These are phyloP conservation scores for Aspergillus puulaauensis DNA, from an alignment of 2,329 filamentous ascomycete genomes.

Conservation along the genomic window DNA sequence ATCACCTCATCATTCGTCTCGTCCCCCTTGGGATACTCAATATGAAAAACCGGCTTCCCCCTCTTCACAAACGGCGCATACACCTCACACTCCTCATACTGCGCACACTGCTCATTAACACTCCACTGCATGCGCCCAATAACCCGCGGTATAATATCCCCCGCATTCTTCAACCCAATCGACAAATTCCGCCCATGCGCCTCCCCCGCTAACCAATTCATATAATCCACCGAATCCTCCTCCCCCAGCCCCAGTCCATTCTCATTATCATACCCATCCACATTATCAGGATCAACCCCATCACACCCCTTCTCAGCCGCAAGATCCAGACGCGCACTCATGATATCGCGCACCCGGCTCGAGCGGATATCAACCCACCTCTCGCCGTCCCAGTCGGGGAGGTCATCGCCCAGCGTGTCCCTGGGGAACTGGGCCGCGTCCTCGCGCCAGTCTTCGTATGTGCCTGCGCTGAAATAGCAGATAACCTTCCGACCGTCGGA, in stretches of 20 bases:
- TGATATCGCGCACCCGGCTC: constrained; percentile 61
- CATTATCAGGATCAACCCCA: constrained; percentile 70
- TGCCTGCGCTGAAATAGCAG: constrained; percentile 74
- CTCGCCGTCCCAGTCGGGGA: constrained; percentile 67
- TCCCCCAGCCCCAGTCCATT: constrained; percentile 62
- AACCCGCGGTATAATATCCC: constrained; percentile 55
- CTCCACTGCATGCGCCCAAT: constrained; percentile 60
- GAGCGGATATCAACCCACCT: constrained; percentile 64
- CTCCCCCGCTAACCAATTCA: constrained; percentile 59
- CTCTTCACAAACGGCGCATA: constrained; percentile 60
- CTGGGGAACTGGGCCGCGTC: constrained; percentile 57
- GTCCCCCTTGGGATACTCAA: constrained; percentile 64
- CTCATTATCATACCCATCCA: constrained; percentile 65
- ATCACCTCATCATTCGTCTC: constrained; percentile 33
- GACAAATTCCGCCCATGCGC: constrained; percentile 57
- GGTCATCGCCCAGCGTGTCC: constrained; percentile 56
- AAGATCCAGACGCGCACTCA: constrained; percentile 59
- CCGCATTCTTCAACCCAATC: constrained; percentile 69
- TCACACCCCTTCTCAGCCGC: constrained; percentile 65
- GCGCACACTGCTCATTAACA: constrained; percentile 69
- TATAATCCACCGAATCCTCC: constrained; percentile 57
- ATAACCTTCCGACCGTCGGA: constrained; percentile 60
- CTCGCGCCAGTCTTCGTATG: constrained; percentile 62
- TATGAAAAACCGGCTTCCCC: constrained; percentile 69
- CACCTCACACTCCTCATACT: constrained; percentile 59